A percentile compares a stretch with the other conserved stretches of the same genome.
phyloP scores from a whole-genome alignment of 345 rosid genomes.

The Conringia planisiliqua region DNA sequence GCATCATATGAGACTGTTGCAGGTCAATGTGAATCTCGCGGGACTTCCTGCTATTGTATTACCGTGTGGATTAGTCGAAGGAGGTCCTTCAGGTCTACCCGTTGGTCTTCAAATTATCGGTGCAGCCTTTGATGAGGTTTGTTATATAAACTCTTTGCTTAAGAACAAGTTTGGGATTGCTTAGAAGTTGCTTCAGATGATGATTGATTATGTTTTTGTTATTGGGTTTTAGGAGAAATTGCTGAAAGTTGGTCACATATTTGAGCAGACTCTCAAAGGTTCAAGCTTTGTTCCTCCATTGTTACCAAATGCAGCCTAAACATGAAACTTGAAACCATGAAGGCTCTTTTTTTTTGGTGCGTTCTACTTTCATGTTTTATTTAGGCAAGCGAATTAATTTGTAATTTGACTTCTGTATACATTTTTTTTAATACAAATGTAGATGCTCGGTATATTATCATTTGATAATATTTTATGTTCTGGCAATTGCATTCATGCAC shows the following conservation, averaged over 20 bases:
- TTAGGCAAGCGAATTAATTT: constrained; percentile 1
- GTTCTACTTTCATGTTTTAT: background rate
- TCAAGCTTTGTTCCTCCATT: constrained; percentile 71
- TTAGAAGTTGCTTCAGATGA: background rate
- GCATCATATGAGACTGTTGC: constrained; percentile 22
- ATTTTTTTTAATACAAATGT: background rate
- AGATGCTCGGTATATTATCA: constrained; percentile 3
- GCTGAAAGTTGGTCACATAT: constrained; percentile 73
- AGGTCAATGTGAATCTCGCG: constrained; percentile 94
- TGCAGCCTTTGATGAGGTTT: constrained; percentile 84
- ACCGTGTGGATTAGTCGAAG: constrained; percentile 89
- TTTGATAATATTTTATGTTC: background rate
- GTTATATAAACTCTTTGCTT: background rate
- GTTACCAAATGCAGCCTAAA: constrained; percentile 22
- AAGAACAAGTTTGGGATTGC: background rate
- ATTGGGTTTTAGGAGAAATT: constrained; percentile 55
- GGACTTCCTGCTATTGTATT: constrained; percentile 89
- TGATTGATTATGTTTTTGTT: background rate
- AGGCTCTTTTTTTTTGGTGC: background rate
- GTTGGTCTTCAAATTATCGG: constrained; percentile 97
- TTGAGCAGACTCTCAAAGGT: constrained; percentile 84
- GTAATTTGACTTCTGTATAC: background rate
- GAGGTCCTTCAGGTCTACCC: constrained; percentile 67
- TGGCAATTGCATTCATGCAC: background rate
- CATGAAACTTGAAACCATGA: background rate